Percentiles rank a stretch among this genome's conserved stretches.
These are phyloP conservation scores for Karstenula rhodostoma DNA, from an alignment of 2,329 filamentous ascomycete species.

Conservation along the genomic window DNA sequence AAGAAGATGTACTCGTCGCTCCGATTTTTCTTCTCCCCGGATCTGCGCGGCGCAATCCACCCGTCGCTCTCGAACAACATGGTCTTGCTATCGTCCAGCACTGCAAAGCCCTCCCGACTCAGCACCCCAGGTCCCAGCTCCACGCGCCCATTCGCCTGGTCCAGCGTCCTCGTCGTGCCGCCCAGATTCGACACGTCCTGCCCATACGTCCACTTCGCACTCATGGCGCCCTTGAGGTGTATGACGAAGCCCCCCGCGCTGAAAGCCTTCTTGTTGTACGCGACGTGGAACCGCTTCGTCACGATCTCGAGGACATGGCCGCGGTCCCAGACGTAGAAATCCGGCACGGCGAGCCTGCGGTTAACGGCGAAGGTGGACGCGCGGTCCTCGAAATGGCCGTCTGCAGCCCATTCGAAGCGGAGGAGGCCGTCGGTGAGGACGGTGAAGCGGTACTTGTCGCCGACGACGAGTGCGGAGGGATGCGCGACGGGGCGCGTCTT, in stretches of 20 bases:
- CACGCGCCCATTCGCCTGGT: constrained; percentile 61
- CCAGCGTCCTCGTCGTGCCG: constrained; percentile 63
- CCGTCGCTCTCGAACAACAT: constrained; percentile 66
- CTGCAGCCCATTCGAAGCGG: constrained; percentile 69
- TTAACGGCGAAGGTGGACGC: constrained; percentile 69
- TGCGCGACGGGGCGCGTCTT: constrained; percentile 56
- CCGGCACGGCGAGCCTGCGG: constrained; percentile 57
- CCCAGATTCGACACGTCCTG: constrained; percentile 53
- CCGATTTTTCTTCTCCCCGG: constrained; percentile 62
- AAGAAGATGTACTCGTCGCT: constrained; percentile 68
- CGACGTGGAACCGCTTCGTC: constrained; percentile 63
- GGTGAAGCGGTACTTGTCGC: constrained; percentile 66
- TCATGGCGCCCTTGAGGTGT: constrained; percentile 55
- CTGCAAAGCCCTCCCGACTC: constrained; percentile 60
- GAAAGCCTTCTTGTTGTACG: constrained; percentile 67
- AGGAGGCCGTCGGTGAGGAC: constrained; percentile 64
- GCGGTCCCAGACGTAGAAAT: constrained; percentile 59
- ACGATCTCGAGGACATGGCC: constrained; percentile 62
- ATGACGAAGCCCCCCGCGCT: constrained; percentile 59
- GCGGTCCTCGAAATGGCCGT: constrained; percentile 68
- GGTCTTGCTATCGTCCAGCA: constrained; percentile 62
- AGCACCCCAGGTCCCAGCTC: constrained; percentile 61
- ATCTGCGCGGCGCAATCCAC: constrained; percentile 59
- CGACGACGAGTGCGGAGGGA: constrained; percentile 55
- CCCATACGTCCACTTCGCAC: constrained; percentile 61